Base-by-base conservation (phyloP, 2,329 filamentous ascomycete species). In the Trichoderma brevicompactum region DNA sequence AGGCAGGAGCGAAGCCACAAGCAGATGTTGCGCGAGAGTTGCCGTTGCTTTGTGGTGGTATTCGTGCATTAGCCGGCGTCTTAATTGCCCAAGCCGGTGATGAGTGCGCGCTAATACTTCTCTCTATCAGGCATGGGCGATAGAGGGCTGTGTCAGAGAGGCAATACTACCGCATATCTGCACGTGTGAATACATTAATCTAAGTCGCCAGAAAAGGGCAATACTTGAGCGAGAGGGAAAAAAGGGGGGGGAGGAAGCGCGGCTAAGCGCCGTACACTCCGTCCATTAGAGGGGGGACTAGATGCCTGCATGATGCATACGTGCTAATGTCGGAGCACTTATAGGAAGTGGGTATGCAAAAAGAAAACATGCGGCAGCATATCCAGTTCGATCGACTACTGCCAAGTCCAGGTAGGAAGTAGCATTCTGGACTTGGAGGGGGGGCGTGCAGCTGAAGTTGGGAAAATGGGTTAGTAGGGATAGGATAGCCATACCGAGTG, bases 381-480 rank as follows among this genome's bases (percentile, higher is more conserved):
- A 28, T 12, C 5, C 8, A 3, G 23, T 28, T 28, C 23, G 23
- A 28, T 28, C 23, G 23, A 28, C 23, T 28, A 28, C 23, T 28
- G 23, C 23, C 23, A 28, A 28, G 23, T 28, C 23, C 23, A 28
- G 23, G 23, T 28, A 28, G 17, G 7, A 6, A 36, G 38, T 5
- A 5, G 32, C 7, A 54, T 5, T 17, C 9, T 17, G 34, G 15
- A 54, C 23, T 28, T 2, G 36, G 50, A 19, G 50, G 36, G 50
- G n/a, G n/a, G n/a, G n/a, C n/a, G 32, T 41, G 36, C 46, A 61
- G 58, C 58, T 61, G 58, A 61, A n/a, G 19, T 17, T 41, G 58
- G 23, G 36, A 41, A 61, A 61, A 43, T 50, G 58, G 58, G 4
- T 34, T 50, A 61, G 54, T 17, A 52, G 23, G 23, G 23, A 28